These are phyloP conservation scores for Microbotryomycetes sp. DNA, from an alignment of 1,284 basidiomycete species.

Conservation along the genomic window DNA sequence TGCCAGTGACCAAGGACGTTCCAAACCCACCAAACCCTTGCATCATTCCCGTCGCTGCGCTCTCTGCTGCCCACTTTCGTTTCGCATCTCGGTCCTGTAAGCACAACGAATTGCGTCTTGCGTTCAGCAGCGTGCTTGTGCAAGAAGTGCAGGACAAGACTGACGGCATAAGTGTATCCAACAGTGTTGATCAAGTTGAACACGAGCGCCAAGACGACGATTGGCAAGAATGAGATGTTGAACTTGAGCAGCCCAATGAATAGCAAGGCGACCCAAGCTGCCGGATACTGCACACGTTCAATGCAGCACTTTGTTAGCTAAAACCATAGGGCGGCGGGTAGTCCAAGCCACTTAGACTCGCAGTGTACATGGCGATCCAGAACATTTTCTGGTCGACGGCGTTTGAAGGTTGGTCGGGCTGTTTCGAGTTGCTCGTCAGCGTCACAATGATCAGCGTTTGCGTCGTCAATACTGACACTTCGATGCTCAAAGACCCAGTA, in stretches of 20 bases:
- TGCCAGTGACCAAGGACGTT: conserved; percentile 28
- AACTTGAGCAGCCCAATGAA: conserved; percentile 82
- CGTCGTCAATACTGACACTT: conserved; percentile 15
- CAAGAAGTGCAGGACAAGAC: not conserved
- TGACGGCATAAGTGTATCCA: conserved; percentile 71
- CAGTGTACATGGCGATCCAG: conserved; percentile 32
- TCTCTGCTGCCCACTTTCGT: conserved; percentile 35
- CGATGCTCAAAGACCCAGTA: conserved; percentile 85
- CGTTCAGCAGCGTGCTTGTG: not conserved
- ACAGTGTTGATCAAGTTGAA: conserved; percentile 67
- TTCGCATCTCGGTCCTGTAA: conserved; percentile 34
- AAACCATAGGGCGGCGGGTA: too few relatives aligned
- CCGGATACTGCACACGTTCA: conserved; percentile 58
- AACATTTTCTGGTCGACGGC: conserved; percentile 70
- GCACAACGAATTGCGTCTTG: not conserved
- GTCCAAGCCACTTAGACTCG: too few relatives aligned
- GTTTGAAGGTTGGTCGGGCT: conserved; percentile 86
- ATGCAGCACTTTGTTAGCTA: too few relatives aligned
- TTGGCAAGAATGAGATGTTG: conserved; percentile 35
- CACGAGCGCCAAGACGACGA: conserved; percentile 33
- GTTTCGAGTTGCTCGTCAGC: not conserved
- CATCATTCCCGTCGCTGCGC: conserved; percentile 32
- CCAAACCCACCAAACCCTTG: conserved; percentile 33
- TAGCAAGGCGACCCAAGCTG: conserved; percentile 74
- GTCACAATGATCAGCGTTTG: not conserved